Evolutionary conservation across 2,329 filamentous ascomycete species (phyloP).

Genomic region (Chaetomium sp.): DNA sequence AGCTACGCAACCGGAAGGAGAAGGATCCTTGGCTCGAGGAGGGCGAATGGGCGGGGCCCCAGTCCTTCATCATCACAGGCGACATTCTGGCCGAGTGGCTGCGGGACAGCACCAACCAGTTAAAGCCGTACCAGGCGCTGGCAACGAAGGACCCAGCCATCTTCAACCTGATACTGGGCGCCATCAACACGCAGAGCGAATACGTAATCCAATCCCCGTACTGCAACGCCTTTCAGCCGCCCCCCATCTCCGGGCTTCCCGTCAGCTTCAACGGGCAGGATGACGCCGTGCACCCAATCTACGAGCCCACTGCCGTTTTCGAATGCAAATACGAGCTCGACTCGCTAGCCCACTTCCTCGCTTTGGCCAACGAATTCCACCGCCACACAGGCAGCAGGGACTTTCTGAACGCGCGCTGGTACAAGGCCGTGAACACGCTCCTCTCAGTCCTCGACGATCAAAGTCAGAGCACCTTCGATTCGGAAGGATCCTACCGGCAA

Average conservation of each 20-base stretch:
- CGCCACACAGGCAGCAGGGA: constrained; percentile 74
- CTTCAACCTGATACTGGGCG: constrained; percentile 79
- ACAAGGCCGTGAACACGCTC: constrained; percentile 72
- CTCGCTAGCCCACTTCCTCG: constrained; percentile 88
- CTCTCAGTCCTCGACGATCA: constrained; percentile 76
- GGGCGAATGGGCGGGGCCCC: constrained; percentile 76
- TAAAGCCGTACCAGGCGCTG: constrained; percentile 84
- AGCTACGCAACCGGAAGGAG: constrained; percentile 36
- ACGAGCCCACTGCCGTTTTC: constrained; percentile 83
- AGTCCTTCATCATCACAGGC: constrained; percentile 90
- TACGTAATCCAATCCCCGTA: constrained; percentile 94
- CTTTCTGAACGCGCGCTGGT: constrained; percentile 80
- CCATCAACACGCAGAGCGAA: constrained; percentile 94
- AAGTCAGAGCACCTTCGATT: constrained; percentile 77
- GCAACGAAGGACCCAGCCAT: constrained; percentile 80
- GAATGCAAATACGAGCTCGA: constrained; percentile 99
- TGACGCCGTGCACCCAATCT: constrained; percentile 81
- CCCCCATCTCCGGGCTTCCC: constrained; percentile 74
- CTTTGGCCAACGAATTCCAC: constrained; percentile 83
- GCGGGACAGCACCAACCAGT: constrained; percentile 86
- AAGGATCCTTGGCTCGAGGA: constrained; percentile 45
- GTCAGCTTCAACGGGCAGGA: constrained; percentile 77
- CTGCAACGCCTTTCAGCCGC: constrained; percentile 98
- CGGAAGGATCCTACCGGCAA: constrained; percentile 60
- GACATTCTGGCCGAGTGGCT: constrained; percentile 95